Evolutionary conservation across 176 grass and related monocot genomes (phyloP), one percentile per base, ranked within the genome.

Genomic region (Musa schizocarpa): DNA sequence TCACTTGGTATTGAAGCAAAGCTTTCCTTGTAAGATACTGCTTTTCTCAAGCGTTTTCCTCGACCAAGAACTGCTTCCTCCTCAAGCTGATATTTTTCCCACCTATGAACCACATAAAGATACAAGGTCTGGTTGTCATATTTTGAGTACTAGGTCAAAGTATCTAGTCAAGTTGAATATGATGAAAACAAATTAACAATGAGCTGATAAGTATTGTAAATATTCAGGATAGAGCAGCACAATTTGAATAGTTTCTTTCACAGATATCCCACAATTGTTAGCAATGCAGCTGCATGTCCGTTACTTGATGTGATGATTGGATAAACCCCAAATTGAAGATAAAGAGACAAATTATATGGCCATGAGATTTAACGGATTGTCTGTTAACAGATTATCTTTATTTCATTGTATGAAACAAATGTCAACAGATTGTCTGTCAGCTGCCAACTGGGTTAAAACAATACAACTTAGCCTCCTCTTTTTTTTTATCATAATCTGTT

Each of bases 21-120:
- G 56, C 87, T 92, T 86, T 99, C 95, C 75, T 86, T 94, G 82
- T 99, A 99, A 75, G 95, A 99, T 78, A 99, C 86, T 76, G 95
- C 91, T 82, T 99, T 99, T 76, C 95, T 91, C 74, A 91, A 82
- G 68, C 95, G 91, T 74, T 99, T 99, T 72, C 95, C 95, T 68
- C 95, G 88, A 69, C 95, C 95, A 82, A 99, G 84, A 82, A 78
- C 83, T 80, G 95, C 91, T 81, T 85, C 91, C 82, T 99, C 91
- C 81, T 99, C 95, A 5, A 88, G 85, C 85, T 99, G 95, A 81
- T 94, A 94, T 58, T 86, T 89, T 76, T 92, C 88, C 95, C 95
- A 99, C 82, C 95, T 99, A 76, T 56, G 73, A 57, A 17, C 57
- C 22, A 50, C 49, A 43, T 58, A 89, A 76, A n/a, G 75, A 74